Base-by-base conservation (phyloP, 306 rosid genomes). In the Casuarina equisetifolia region DNA sequence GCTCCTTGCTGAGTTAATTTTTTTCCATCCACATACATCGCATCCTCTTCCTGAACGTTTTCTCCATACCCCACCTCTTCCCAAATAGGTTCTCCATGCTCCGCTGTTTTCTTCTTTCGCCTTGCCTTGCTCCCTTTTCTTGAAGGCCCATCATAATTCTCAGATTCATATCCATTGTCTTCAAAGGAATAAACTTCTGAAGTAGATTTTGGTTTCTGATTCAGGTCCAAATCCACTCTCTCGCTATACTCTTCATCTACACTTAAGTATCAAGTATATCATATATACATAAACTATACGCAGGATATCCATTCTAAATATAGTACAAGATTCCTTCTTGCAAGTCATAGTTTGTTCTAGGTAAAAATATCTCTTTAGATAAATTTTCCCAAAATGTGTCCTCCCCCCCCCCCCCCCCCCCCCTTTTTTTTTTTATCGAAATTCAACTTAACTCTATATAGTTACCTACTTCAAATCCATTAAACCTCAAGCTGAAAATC, bases 201-300 rank as follows among this genome's bases (percentile, higher is more conserved):
- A 69, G 76, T 73, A 51, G 69, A 9, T 67, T 72, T 36, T 25
- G 84, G 83, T 44, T 44, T 69, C 66, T 44, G 39, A 46, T 83
- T 83, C 71, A 80, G 80, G 77, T 76, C 82, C 36, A 63, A 10
- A 35, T 15, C 13, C 9, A 19, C 2, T 48, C 51, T 5, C 76
- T 49, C 83, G 19, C 8, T 72, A 1, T 44, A 6, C 16, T 61
- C 74, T 72, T 78, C 84, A 82, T 54, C 91, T 82, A 77, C 44
- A 68, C 45, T 36, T 19, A 83, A 75, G 5, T 8, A 32, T 51
- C 2, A 25, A 3, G 45, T 15, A 54, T 50, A 13, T 69, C 25
- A 76, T 16, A 4, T 52, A 51, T 9, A 48, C 17, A 74, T 57
- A 76, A 74, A 20, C 57, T 45, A 68, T 15, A 42, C 13, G 13